A percentile compares a stretch with the other conserved stretches of the same genome.
phyloP scores from a whole-genome alignment of 2,329 filamentous ascomycete genomes.

The Trichoderma asperellum region DNA sequence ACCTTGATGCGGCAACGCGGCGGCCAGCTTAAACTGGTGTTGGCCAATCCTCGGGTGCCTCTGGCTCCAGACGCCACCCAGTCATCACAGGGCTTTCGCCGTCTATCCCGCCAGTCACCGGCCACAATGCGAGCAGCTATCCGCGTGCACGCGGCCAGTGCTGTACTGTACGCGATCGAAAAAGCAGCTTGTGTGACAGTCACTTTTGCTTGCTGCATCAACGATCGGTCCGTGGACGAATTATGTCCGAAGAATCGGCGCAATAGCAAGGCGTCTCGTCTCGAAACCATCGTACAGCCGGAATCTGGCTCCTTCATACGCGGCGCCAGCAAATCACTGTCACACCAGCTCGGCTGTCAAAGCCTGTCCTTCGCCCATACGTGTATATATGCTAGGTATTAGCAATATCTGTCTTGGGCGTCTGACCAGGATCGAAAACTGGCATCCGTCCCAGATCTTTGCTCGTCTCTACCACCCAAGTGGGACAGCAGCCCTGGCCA shows the following conservation, averaged over 20 bases:
- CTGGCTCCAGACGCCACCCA: slow-evolving; percentile 21
- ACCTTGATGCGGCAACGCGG: slow-evolving; percentile 22
- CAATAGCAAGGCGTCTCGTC: slow-evolving; percentile 13
- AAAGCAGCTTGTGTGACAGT: not conserved
- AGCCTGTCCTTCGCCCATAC: not conserved
- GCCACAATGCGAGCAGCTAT: slow-evolving; percentile 22
- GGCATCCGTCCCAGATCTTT: slow-evolving; percentile 22
- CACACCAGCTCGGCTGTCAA: slow-evolving; percentile 27
- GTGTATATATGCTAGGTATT: not conserved
- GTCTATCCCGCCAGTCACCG: slow-evolving; percentile 21
- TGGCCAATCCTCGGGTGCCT: slow-evolving; percentile 8
- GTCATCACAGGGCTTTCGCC: slow-evolving; percentile 18
- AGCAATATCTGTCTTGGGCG: not conserved
- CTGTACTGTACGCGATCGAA: not conserved
- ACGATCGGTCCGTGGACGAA: not conserved
- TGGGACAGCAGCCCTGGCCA: slow-evolving; percentile 6
- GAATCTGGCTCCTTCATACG: not conserved
- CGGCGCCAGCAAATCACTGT: not conserved
- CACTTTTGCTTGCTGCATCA: not conserved
- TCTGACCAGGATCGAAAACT: slow-evolving; percentile 15
- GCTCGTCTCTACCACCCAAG: not conserved
- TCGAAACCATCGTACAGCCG: slow-evolving; percentile 9
- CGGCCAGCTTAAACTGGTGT: not conserved
- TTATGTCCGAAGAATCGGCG: slow-evolving; percentile 7
- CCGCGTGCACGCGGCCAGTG: slow-evolving; percentile 16